Evolutionary conservation across 257 asterid species (phyloP).

Genomic region (Rehmannia glutinosa): DNA sequence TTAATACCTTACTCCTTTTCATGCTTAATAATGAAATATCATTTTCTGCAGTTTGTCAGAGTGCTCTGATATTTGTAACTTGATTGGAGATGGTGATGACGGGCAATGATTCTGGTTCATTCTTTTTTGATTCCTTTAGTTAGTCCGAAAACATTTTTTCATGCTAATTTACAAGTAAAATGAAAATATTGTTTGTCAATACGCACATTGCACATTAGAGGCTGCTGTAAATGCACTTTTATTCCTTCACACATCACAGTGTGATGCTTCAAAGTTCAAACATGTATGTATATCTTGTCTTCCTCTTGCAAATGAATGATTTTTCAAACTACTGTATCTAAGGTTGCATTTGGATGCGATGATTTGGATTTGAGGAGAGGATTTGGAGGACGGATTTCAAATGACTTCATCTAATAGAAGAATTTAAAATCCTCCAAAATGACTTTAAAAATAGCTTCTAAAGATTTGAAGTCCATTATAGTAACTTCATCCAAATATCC

Average conservation of each 20-base stretch:
- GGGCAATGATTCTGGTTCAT: conserved; percentile 51
- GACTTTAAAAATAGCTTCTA: too few species aligned
- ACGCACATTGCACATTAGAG: not conserved
- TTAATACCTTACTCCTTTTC: not conserved
- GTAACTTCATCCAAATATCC: too few species aligned
- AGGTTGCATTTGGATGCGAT: too few species aligned
- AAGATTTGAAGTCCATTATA: too few species aligned
- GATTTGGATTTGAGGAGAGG: too few species aligned
- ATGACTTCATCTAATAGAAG: too few species aligned
- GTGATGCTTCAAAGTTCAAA: not conserved
- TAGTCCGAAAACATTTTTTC: not conserved
- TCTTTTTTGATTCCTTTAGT: not conserved
- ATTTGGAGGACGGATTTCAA: too few species aligned
- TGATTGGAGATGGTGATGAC: conserved; percentile 87
- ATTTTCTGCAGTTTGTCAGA: conserved; percentile 64
- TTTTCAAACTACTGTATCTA: not conserved
- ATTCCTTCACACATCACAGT: too few species aligned
- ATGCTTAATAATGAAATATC: not conserved
- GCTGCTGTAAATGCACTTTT: too few species aligned
- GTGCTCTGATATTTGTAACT: conserved; percentile 87
- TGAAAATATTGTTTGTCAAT: not conserved
- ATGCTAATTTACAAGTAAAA: not conserved
- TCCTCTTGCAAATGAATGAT: too few species aligned
- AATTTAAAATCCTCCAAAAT: too few species aligned
- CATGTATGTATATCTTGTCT: too few species aligned